Base-by-base conservation (phyloP, 371 early-diverging fungal species). In the Phascolomyces articulosus region DNA sequence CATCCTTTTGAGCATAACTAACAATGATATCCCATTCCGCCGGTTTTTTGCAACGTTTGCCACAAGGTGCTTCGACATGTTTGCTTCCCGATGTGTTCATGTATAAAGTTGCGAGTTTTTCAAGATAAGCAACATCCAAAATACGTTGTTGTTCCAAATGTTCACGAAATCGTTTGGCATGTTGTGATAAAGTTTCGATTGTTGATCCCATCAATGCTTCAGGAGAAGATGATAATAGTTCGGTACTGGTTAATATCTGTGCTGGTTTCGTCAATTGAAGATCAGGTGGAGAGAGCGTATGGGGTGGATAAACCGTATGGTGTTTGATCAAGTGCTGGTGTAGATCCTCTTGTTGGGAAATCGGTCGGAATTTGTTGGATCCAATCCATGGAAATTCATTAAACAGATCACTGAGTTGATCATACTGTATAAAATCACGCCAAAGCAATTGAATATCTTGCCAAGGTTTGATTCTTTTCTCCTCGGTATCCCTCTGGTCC, bases 371-470 rank as follows among this genome's bases (percentile, higher is more conserved):
- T 34, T 74, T 77, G 24, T 63, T 66, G 28, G 69, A 63, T 3
- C 75, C 74, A 47, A 72, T 65, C 83, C 83, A 82, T 2, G 71
- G 69, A 31, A 60, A 73, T 2, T 34, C 23, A 11, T 64, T 40
- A 28, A 83, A 80, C 41, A 40, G 67, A 1, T 64, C 64, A 29
- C 66, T 59, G 11, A 78, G 20, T 4, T 60, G 24, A 11, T 76
- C 60, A 4, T 40, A 44, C 13, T 76, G 60, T 0, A 85, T 72
- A 8, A 85, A 38, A 62, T 83, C 82, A 51, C 66, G 68, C 87
- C 87, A 85, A 16, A 76, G 66, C 0, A 41, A 7, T 4, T 62
- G 62, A n/a, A 62, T 20, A 16, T 67, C 66, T 51, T 71, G 64
- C 62, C 73, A 73, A 13, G 69, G 62, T 9, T 79, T 75, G 29